Evolutionary conservation across 2,329 filamentous ascomycete species (phyloP), one percentile per base, ranked within the genome.

Genomic region (Colletotrichum brevisporum): DNA sequence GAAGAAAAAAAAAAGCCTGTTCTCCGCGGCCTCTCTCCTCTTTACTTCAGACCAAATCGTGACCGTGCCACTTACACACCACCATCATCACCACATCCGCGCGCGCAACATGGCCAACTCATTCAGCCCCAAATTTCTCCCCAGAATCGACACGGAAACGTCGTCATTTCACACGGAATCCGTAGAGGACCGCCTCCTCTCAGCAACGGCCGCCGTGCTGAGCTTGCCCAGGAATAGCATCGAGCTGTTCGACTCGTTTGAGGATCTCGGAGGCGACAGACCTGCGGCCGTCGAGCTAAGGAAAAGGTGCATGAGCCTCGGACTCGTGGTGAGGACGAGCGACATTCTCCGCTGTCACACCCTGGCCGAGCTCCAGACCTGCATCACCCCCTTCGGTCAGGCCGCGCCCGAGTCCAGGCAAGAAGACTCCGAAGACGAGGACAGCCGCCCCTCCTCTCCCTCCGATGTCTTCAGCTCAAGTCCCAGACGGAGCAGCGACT

Each of bases 311-410:
- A 75, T 79, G 74, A 74, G 73, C 53, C 74, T 78, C n/a, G 80
- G 80, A 31, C 74, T 83, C 54, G 73, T 75, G 4, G 72, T 83
- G 4, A 77, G 75, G 45, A 76, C 78, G 2, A 76, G 78, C 55
- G 83, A 85, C 63, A 81, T 84, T 55, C 75, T 84, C 62, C 77
- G 75, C 47, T 84, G 82, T 73, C 77, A 77, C 56, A 85, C 80
- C 4, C 74, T 85, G 48, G 80, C 83, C 59, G 84, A 85, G 71
- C 75, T 85, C 24, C 82, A 85, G 73, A 82, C 80, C 1, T 78
- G 79, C 69, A 75, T 83, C 27, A 78, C 75, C 13, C 80, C 81
- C 13, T 63, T 52, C 45, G 50, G 43, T 41, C 64, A 59, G 51
- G 15, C 63, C 39, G 55, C 53, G 43, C 53, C 63, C 15, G 59